phyloP scores from a whole-genome alignment of 805 yeast species.

The Maudiozyma barnettii region DNA sequence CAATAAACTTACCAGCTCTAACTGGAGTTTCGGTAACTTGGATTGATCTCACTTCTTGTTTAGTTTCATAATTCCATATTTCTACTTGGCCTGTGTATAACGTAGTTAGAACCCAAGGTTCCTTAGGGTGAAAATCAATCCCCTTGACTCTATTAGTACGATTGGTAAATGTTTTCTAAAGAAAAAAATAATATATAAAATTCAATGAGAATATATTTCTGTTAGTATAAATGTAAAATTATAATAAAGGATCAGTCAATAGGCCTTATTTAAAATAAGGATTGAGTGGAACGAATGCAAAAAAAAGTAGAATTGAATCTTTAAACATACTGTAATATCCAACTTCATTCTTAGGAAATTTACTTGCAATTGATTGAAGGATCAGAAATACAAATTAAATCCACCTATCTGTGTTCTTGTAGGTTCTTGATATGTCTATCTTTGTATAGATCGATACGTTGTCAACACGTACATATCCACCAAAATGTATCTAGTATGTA shows the following conservation, averaged over 20 bases:
- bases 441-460: no score
- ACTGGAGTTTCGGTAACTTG: conserved; percentile 96
- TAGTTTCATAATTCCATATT: conserved; percentile 88
- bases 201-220: background rate
- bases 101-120: conserved; percentile 94
- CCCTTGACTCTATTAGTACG: conserved; percentile 97
- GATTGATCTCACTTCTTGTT: conserved; percentile 69
- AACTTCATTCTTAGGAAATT: conserved; percentile 15
- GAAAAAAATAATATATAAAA: background rate
- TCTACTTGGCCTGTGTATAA: conserved; percentile 75
- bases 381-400: background rate
- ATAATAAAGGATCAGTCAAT: conserved; percentile 3
- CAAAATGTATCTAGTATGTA: no score
- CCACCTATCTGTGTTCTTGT: background rate
- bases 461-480: no score
- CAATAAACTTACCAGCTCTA: conserved; percentile 88
- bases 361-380: background rate
- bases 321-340: conserved; percentile 22
- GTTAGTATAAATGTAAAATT: conserved; percentile 20
- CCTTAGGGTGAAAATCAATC: conserved; percentile 94
- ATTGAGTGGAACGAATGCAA: no score
- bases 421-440: no score
- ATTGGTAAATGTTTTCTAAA: conserved; percentile 51
- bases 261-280: no score
- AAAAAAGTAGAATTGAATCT: background rate